Evolutionary conservation across 2,329 filamentous ascomycete genomes (phyloP).

Genomic region (Epicoccum sorghinum): DNA sequence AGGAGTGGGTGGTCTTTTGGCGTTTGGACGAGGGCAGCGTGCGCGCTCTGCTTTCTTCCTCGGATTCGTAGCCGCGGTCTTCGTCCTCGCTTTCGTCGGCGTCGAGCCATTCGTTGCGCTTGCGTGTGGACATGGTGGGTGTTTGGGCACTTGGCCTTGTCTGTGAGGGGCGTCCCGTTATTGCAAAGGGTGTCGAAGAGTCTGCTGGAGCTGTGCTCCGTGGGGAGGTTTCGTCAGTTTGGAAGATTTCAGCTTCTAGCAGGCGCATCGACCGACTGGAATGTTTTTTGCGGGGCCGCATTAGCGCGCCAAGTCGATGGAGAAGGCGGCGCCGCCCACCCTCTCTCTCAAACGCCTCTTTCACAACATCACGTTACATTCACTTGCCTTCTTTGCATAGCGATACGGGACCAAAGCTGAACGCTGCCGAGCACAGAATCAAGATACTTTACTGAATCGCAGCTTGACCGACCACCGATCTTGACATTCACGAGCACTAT

Average conservation of each 20-base stretch:
- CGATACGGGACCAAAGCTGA: no score
- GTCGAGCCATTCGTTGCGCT: slow-evolving; percentile 74
- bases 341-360: background rate
- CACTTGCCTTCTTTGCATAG: no score
- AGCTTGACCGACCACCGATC: background rate
- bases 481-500: background rate
- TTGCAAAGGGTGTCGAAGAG: background rate
- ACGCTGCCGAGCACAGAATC: no score
- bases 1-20: slow-evolving; percentile 61
- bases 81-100: slow-evolving; percentile 53
- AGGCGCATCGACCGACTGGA: slow-evolving; percentile 7
- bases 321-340: slow-evolving; percentile 18
- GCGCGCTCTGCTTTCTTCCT: slow-evolving; percentile 70
- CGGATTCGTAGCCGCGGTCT: slow-evolving; percentile 66
- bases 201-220: no score
- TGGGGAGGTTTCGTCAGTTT: background rate
- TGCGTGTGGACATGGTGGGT: slow-evolving; percentile 66
- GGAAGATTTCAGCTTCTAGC: background rate
- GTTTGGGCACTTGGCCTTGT: background rate
- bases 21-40: slow-evolving; percentile 64
- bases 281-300: slow-evolving; percentile 30
- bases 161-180: background rate
- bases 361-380: background rate
- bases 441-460: no score
- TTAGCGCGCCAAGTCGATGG: slow-evolving; percentile 8